These are phyloP conservation scores for Nemania diffusa DNA, from an alignment of 2,329 filamentous ascomycete genomes.

Conservation along the genomic window DNA sequence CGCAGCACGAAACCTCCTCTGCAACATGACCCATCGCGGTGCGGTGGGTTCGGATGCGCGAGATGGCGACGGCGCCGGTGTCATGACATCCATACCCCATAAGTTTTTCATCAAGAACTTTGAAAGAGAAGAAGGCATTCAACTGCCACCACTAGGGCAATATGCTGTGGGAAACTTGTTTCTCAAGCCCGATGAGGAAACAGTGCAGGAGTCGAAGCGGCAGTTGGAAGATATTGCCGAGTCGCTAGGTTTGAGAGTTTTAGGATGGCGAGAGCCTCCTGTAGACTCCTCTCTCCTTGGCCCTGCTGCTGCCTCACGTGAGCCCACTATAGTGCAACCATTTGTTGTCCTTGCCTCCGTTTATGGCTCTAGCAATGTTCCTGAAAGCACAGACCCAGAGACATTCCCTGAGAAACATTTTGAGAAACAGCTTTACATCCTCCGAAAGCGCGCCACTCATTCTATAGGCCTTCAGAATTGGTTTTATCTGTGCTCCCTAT, in stretches of 20 bases:
- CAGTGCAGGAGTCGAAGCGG: conserved; percentile 87
- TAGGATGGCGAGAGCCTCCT: conserved; percentile 96
- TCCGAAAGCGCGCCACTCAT: conserved; percentile 94
- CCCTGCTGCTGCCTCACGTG: conserved; percentile 89
- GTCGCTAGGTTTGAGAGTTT: conserved; percentile 84
- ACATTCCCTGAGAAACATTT: conserved; percentile 87
- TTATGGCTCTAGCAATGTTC: conserved; percentile 83
- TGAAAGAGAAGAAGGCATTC: conserved; percentile 86
- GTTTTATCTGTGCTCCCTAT: conserved; percentile 98
- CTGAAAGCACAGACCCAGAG: conserved; percentile 80
- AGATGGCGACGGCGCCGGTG: conserved; percentile 97
- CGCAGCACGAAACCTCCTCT: conserved; percentile 87
- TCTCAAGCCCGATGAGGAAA: conserved; percentile 95
- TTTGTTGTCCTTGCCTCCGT: conserved; percentile 89
- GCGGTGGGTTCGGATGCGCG: conserved; percentile 97
- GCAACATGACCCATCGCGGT: conserved; percentile 99
- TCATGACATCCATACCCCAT: conserved; percentile 99
- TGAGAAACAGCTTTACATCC: conserved; percentile 91
- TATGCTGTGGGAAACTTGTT: conserved; percentile 98
- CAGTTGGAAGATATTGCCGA: conserved; percentile 95
- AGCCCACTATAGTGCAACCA: conserved; percentile 94
- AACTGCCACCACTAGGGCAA: conserved; percentile 87
- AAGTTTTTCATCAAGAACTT: conserved; percentile 99
- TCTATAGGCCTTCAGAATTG: conserved; percentile 96
- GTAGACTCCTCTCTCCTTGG: conserved; percentile 93